phyloP scores from a whole-genome alignment of 768 basidiomycete genomes.

The Filobasidium wieringae region DNA sequence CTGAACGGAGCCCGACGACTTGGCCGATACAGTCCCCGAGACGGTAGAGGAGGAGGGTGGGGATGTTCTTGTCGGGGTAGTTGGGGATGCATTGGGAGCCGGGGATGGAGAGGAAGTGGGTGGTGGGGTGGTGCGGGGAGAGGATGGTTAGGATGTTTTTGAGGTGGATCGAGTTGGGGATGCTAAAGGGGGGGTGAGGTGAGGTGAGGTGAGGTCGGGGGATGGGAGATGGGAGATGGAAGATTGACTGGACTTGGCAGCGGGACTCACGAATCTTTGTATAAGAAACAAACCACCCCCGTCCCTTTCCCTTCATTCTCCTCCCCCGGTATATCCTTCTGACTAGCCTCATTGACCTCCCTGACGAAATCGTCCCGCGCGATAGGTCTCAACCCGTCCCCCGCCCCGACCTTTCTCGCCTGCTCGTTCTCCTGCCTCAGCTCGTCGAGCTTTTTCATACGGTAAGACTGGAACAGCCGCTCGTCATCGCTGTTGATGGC shows the following conservation, averaged over 20 bases:
- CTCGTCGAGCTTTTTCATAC: conserved; percentile 54
- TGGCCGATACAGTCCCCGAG: conserved; percentile 84
- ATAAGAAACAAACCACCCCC: conserved; percentile 85
- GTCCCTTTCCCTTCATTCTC: conserved; percentile 55
- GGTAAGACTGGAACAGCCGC: conserved; percentile 56
- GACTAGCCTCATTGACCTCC: conserved; percentile 89
- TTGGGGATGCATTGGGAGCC: conserved; percentile 94
- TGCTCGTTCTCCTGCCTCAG: conserved; percentile 49
- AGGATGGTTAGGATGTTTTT: conserved; percentile 57
- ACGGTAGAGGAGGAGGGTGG: conserved; percentile 84
- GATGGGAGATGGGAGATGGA: background rate
- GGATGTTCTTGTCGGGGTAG: conserved; percentile 77
- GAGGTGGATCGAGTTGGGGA: conserved; percentile 68
- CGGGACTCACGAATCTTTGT: conserved; percentile 78
- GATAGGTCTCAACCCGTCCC: conserved; percentile 47
- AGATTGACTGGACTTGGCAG: background rate
- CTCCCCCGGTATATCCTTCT: conserved; percentile 49
- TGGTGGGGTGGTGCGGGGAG: conserved; percentile 71
- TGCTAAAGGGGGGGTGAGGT: conserved; percentile 42
- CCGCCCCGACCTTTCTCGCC: conserved; percentile 56
- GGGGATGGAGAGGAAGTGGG: conserved; percentile 91
- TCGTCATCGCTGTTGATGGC: conserved; percentile 63
- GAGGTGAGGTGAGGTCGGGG: background rate
- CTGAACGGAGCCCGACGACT: conserved; percentile 44
- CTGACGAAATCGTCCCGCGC: conserved; percentile 84